Evolutionary conservation across 2,329 filamentous ascomycete genomes (phyloP), one percentile per base, ranked within the genome.

Genomic region (Aspergillus carbonarius): DNA sequence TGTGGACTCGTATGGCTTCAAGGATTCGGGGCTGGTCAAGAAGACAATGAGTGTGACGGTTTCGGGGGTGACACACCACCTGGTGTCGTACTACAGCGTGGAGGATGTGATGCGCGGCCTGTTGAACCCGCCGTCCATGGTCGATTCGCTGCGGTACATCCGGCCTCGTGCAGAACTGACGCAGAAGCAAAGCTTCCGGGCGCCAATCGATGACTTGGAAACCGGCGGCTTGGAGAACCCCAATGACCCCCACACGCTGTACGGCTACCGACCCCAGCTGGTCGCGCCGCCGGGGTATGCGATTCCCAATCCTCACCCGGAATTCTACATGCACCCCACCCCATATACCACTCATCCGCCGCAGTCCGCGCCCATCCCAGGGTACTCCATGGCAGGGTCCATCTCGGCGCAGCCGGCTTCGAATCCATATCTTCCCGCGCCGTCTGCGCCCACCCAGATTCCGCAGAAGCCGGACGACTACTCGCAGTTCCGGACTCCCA

Each of bases 1-100:
- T 12, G 85, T 93, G n/a, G 92, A 96, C 75, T 92, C 89, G 0
- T 96, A 96, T 68, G 86, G 87, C 32, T 96, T 96, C 82, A 95
- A 95, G 69, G 81, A 86, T 13, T 84, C 86, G 1, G 92, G 93
- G 0, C 77, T 97, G 40, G 85, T 96, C 62, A 97, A 97, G 82
- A 96, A 96, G 80, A 96, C 92, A 0, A 92, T 96, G 75, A 93
- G 89, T 66, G 85, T 96, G 39, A 86, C 84, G 2, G 86, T 89
- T 52, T 83, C 88, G 25, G 89, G 89, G 2, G 84, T 92, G 2
- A 87, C 86, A 2, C 92, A 96, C 69, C 92, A 96, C 68, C 78
- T 97, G 53, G 92, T 96, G 40, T 93, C 89, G 15, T 97, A 97
- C 72, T 96, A 96, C 78, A 91, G 81, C 44, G 82, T 93, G 10